Base-by-base conservation (phyloP, 495 filamentous ascomycete species). In the Penicillium riverlandense region DNA sequence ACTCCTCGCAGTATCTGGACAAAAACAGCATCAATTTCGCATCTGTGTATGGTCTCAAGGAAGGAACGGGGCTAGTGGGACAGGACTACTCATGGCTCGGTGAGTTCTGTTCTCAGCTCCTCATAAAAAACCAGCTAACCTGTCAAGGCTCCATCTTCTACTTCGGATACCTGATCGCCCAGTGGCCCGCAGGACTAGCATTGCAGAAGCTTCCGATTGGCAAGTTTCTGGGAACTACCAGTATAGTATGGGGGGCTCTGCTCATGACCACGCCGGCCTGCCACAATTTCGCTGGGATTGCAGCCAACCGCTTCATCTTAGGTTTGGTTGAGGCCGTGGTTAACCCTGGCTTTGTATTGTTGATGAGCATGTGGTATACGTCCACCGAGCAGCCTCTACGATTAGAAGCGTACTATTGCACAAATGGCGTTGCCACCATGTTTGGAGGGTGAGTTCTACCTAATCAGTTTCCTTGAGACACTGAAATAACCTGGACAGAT, bases 1-100 rank as follows among this genome's bases (percentile, higher is more conserved):
- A 53, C 15, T 8, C 3, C 22, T 52, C 71, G 3, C 70, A 79
- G 56, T 83, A 78, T 43, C 59, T 81, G 6, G 78, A 83, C 47
- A 83, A 83, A 55, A 73, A 74, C 30, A 73, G 68, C 22, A 70
- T 82, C 54, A 79, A 77, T 46, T 83, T 75, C 45, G 74, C 79
- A 2, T 75, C 72, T n/a, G 76, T 78, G 0, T 81, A 75, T 49
- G 78, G 78, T 0, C 47, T 82, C 28, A 66, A 77, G 37, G 49
- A 69, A 43, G 78, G 67, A 6, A 76, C 76, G 0, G 40, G 74
- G 31, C 46, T 81, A 10, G 52, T 63, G 0, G 77, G 76, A 10
- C 70, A 79, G 45, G 70, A 82, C 27, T 82, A 79, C 53, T 73
- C 73, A 13, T 83, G 78, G 79, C 65, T 78, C 0, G 55, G 65